Evolutionary conservation across 2,329 filamentous ascomycete species (phyloP).

Genomic region (Stachybotrys elegans): DNA sequence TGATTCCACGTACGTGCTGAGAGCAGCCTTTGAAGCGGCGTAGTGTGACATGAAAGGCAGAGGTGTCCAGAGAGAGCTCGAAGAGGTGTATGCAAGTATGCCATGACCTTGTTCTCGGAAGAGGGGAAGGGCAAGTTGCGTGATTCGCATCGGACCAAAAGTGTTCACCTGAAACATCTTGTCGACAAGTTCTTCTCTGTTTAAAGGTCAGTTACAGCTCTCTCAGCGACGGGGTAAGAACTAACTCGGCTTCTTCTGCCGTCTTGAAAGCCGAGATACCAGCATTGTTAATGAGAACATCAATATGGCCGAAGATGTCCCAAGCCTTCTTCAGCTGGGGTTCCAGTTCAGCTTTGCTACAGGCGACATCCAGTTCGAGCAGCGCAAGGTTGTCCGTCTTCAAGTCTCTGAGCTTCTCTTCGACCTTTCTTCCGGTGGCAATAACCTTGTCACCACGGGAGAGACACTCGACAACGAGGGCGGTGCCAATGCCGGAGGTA

Average conservation of each 20-base stretch:
- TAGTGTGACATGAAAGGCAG: constrained; percentile 26
- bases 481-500: constrained; percentile 25
- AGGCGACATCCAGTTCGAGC: constrained; percentile 25
- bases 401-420: constrained; percentile 16
- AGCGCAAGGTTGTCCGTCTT: constrained; percentile 18
- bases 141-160: constrained; percentile 20
- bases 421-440: constrained; percentile 21
- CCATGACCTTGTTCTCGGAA: constrained; percentile 19
- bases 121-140: constrained; percentile 20
- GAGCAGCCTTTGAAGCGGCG: constrained; percentile 21
- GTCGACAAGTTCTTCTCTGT: constrained; percentile 16
- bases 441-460: constrained; percentile 23
- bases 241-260: constrained; percentile 26
- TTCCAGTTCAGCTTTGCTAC: constrained; percentile 10
- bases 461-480: constrained; percentile 17
- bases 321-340: constrained; percentile 18
- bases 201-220: neutral
- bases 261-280: constrained; percentile 20
- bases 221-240: neutral
- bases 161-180: constrained; percentile 23
- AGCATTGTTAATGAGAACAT: constrained; percentile 29
- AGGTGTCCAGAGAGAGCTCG: constrained; percentile 18
- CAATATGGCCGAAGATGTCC: constrained; percentile 24
- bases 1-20: constrained; percentile 20
- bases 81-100: constrained; percentile 23